phyloP scores from a whole-genome alignment of 331 rosid genomes.

The Prunus yedoensis region DNA sequence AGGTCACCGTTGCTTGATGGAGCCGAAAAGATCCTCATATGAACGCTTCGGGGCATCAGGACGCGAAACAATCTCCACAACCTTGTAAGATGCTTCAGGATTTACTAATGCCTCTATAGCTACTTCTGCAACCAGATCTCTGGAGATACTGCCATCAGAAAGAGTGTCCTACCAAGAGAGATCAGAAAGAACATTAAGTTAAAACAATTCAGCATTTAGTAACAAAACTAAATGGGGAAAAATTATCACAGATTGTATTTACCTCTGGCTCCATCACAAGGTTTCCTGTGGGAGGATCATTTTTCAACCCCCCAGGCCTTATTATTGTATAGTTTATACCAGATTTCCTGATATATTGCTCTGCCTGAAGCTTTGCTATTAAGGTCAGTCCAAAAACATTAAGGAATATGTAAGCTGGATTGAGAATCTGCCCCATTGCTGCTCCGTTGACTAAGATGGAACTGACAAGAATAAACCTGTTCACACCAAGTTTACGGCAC shows the following conservation, averaged over 20 bases:
- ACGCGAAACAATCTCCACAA: constrained; percentile 80
- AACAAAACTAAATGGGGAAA: background rate
- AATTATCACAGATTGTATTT: constrained; percentile 12
- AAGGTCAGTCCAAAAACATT: constrained; percentile 89
- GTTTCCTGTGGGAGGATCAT: constrained; percentile 86
- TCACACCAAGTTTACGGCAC: constrained; percentile 71
- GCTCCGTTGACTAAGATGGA: constrained; percentile 98
- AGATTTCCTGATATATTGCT: constrained; percentile 74
- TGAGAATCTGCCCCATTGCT: constrained; percentile 87
- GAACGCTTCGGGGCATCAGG: constrained; percentile 72
- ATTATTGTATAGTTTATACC: constrained; percentile 92
- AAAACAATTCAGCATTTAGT: background rate
- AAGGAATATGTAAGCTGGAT: constrained; percentile 88
- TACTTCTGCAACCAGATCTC: constrained; percentile 93
- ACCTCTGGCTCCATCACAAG: constrained; percentile 95
- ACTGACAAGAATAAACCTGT: constrained; percentile 83
- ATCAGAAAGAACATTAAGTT: background rate
- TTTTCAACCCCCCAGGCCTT: constrained; percentile 94
- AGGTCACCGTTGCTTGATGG: constrained; percentile 55
- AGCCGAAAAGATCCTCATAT: constrained; percentile 77
- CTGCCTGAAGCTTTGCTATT: constrained; percentile 94
- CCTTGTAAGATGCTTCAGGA: constrained; percentile 88
- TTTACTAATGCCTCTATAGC: constrained; percentile 78
- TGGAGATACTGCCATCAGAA: constrained; percentile 72
- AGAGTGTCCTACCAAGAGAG: constrained; percentile 66